Evolutionary conservation across 306 rosid species (phyloP), one percentile per base, ranked within the genome.

Genomic region (Lupinus albus): DNA sequence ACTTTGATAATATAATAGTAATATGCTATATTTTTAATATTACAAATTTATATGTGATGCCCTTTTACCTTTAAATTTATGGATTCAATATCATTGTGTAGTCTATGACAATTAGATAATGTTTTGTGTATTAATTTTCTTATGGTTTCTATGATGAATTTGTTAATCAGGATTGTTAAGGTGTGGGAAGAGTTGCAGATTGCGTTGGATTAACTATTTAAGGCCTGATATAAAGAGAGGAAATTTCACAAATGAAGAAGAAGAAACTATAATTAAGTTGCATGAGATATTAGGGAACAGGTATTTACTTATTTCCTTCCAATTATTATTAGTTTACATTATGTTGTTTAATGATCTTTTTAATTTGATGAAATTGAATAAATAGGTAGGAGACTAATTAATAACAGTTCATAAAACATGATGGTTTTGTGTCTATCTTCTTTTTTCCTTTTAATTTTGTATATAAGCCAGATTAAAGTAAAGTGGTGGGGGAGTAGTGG

Each of bases 161-260:
- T 66, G 5, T 10, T 74, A 2, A 93, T 74, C 5, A 93, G 99
- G 99, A 1, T 68, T 93, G 52, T 48, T 86, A 54, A 87, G 99
- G 71, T 93, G 99, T 70, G 99, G 99, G 32, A 93, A 93, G 83
- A 93, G 99, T 64, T 93, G 99, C 64, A 82, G 99, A 62, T 79
- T 93, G 14, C 79, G 99, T 0, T 93, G 99, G 99, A 84, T 78
- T 53, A 93, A 93, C 73, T 93, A 93, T 59, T 32, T 93, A 63
- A 64, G 84, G 51, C 99, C 99, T 11, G 99, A 86, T 85, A 85
- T 90, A 15, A 93, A 86, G 86, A 90, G 99, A 83, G 99, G 99
- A 11, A 93, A 93, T 79, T 93, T 93, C 82, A 84, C 86, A 3
- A n/a, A 1, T 58, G 95, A 90, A 70, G 99, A 93, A 70, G 95